phyloP scores from a whole-genome alignment of 163 green algal species.

The Botryococcus braunii region DNA sequence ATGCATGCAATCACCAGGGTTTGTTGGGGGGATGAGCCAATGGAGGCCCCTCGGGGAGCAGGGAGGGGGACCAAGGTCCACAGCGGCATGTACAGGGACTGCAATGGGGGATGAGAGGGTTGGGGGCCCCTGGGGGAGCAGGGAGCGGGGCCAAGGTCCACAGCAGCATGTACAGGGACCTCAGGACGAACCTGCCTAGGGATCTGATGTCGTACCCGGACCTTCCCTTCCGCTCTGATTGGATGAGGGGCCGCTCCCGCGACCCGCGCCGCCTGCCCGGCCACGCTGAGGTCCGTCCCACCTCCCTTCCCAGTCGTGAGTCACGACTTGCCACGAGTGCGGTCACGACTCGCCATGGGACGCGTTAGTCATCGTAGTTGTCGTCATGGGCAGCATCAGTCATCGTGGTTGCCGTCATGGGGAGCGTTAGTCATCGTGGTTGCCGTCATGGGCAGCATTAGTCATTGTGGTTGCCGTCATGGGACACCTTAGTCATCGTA shows the following conservation, averaged over 20 bases:
- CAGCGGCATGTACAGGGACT: conserved; percentile 66
- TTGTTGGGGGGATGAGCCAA: too few relatives aligned
- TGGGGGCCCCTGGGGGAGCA: conserved; percentile 44
- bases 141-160: conserved; percentile 45
- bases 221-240: conserved; percentile 64
- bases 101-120: conserved; percentile 35
- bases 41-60: conserved; percentile 43
- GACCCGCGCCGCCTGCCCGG: conserved; percentile 54
- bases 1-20: too few relatives aligned
- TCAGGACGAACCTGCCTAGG: conserved; percentile 85
- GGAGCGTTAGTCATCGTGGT: too few relatives aligned
- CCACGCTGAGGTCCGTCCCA: conserved; percentile 33
- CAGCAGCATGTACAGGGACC: conserved; percentile 66
- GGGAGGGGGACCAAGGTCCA: conserved; percentile 46
- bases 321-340: too few relatives aligned
- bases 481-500: too few relatives aligned
- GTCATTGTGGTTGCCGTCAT: too few relatives aligned
- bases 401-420: too few relatives aligned
- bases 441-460: too few relatives aligned
- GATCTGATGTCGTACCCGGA: conserved; percentile 79
- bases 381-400: too few relatives aligned
- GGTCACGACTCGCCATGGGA: too few relatives aligned
- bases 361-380: too few relatives aligned
- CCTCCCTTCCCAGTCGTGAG: neutral
- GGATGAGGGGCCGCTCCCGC: too few relatives aligned